Evolutionary conservation across 768 basidiomycete genomes (phyloP), one percentile per base, ranked within the genome.

Genomic region (Russula sp.): DNA sequence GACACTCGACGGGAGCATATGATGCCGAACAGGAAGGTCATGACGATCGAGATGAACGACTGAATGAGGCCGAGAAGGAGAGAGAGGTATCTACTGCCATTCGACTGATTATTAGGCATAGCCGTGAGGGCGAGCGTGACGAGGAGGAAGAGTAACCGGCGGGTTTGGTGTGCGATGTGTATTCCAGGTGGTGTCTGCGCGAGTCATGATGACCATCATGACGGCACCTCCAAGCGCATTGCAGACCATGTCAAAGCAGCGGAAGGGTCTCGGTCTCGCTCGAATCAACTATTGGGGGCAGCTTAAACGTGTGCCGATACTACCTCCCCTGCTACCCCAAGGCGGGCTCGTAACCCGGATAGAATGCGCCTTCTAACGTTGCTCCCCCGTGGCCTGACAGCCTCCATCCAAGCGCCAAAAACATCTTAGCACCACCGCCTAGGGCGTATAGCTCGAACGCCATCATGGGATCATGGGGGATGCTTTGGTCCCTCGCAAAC

Each of bases 1-100:
- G 98, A 99, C 94, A 98, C 97, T n/a, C 96, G 86, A 0, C 94
- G 97, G 1, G 94, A 96, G 0, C 97, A 97, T 76, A 99, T 84
- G 71, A 92, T 80, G 31, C 91, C 84, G 73, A 98, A 98, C 8
- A 95, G 80, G 57, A 94, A 77, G 1, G 92, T 92, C 7, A 89
- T 91, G 58, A 86, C 76, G 55, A 93, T 87, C 27, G 95, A 91
- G 62, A 98, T 91, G 78, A 87, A 93, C 78, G 98, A 98, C 70
- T 99, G 96, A 8, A 96, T 91, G 68, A 98, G 92, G 67, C 92
- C 92, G 70, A 98, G 84, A 75, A 98, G 97, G 70, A 93, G 83
- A 3, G 97, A 82, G 16, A 96, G 79, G 18, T 84, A 82, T 16
- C 89, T 87, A 11, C 84, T 80, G 22, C 80, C 80, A 9, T 72